Conservation (phyloP, 192 early-diverging fungal genomes). For the Diversispora eburnea region DNA sequence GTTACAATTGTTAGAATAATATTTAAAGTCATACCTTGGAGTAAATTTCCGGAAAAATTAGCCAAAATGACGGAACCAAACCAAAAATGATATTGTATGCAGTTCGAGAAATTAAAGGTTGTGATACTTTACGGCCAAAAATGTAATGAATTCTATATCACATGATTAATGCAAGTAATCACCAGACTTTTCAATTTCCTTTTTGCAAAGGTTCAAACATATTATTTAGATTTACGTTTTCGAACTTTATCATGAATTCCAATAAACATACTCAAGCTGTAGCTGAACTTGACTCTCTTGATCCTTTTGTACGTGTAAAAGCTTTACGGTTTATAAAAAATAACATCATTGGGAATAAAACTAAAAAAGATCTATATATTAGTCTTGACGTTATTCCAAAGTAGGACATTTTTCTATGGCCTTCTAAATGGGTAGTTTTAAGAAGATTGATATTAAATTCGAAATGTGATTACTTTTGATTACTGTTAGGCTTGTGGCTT, state of each 20-base stretch:
- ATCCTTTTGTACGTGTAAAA: slow-evolving; percentile 44
- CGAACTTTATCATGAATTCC: slow-evolving; percentile 41
- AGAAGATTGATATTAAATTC: not conserved
- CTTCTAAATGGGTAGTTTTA: not conserved
- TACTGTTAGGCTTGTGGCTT: slow-evolving; percentile 51
- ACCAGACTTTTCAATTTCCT: too few relatives aligned
- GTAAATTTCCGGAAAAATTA: slow-evolving; percentile 77
- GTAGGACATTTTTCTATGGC: slow-evolving; percentile 28
- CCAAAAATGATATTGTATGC: slow-evolving; percentile 55
- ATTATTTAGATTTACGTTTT: too few relatives aligned
- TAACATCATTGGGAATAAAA: slow-evolving; percentile 74
- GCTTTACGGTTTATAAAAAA: slow-evolving; percentile 78
- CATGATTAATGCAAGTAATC: too few relatives aligned
- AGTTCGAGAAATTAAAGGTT: too few relatives aligned
- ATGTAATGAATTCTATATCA: too few relatives aligned
- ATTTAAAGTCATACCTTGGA: slow-evolving; percentile 59
- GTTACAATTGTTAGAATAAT: too few relatives aligned
- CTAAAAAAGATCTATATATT: slow-evolving; percentile 74
- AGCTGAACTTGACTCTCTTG: slow-evolving; percentile 41
- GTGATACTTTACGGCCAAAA: too few relatives aligned
- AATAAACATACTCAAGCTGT: slow-evolving; percentile 54
- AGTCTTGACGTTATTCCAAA: slow-evolving; percentile 58
- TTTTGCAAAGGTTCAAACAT: too few relatives aligned
- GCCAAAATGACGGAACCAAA: slow-evolving; percentile 77
- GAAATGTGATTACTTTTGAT: not conserved